Evolutionary conservation across 2,329 filamentous ascomycete genomes (phyloP).

Genomic region (Ophiostoma ips): DNA sequence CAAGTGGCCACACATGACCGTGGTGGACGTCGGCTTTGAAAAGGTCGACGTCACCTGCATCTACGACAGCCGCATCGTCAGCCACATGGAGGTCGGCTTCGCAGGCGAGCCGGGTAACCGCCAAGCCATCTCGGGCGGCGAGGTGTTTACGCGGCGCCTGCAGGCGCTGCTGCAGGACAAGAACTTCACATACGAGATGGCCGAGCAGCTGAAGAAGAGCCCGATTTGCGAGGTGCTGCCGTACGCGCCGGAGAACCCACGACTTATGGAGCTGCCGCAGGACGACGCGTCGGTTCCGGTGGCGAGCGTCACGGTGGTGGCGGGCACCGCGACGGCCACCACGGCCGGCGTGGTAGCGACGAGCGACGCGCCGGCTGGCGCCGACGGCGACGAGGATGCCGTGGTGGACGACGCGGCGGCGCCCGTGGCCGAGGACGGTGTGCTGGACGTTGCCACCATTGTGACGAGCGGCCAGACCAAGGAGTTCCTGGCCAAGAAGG

Average conservation of each 20-base stretch:
- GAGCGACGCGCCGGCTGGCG: constrained; percentile 17
- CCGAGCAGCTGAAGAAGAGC: constrained; percentile 56
- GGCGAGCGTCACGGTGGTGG: constrained; percentile 9
- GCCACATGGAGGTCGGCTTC: constrained; percentile 46
- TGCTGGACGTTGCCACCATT: constrained; percentile 72
- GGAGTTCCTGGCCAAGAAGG: constrained; percentile 71
- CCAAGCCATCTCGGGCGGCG: constrained; percentile 59
- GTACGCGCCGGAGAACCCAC: constrained; percentile 31
- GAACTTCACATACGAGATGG: constrained; percentile 50
- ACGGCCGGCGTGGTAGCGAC: no score
- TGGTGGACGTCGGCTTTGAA: constrained; percentile 81
- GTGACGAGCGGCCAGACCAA: constrained; percentile 69
- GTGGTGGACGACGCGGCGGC: constrained; percentile 24
- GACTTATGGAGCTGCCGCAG: constrained; percentile 30
- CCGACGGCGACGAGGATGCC: constrained; percentile 20
- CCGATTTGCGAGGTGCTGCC: constrained; percentile 52
- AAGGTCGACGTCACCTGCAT: constrained; percentile 91
- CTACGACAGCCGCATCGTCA: constrained; percentile 63
- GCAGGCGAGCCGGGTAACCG: constrained; percentile 1
- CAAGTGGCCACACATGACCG: constrained; percentile 59
- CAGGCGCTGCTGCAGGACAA: constrained; percentile 48
- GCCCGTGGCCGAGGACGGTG: constrained; percentile 44
- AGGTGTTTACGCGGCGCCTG: constrained; percentile 68
- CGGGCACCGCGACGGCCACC: constrained; percentile 21
- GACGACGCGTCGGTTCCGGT: neutral